phyloP scores from a whole-genome alignment of 2,329 filamentous ascomycete species.

The Zymoseptoria pseudotritici region DNA sequence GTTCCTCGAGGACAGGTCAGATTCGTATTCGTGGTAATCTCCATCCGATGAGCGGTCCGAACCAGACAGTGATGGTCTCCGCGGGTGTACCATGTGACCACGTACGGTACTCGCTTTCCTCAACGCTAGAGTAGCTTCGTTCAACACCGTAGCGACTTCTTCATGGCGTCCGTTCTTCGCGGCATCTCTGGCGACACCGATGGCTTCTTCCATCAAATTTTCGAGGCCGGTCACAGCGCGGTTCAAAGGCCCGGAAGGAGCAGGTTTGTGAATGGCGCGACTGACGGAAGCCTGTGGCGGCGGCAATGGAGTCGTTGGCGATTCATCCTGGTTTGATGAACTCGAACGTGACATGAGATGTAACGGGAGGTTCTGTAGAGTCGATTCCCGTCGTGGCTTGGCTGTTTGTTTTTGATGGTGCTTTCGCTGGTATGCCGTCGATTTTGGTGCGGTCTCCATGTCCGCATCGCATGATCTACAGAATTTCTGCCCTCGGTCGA shows the following conservation, averaged over 20 bases:
- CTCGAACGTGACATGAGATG: conserved; percentile 6
- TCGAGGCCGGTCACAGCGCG: conserved; percentile 35
- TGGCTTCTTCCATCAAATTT: conserved; percentile 37
- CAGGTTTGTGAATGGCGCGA: background rate
- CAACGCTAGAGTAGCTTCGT: conserved; percentile 32
- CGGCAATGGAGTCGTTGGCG: background rate
- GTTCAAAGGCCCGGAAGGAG: conserved; percentile 8
- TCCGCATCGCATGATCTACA: conserved; percentile 6
- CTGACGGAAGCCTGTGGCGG: background rate
- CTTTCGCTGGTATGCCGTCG: background rate
- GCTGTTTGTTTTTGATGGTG: background rate
- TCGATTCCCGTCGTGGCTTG: background rate
- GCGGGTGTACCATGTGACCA: conserved; percentile 7
- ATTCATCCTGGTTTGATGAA: conserved; percentile 6
- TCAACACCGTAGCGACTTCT: conserved; percentile 35
- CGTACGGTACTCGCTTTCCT: conserved; percentile 23
- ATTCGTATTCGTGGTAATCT: background rate
- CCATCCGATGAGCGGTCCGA: conserved; percentile 2
- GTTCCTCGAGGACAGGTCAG: background rate
- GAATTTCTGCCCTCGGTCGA: background rate
- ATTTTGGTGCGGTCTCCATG: background rate
- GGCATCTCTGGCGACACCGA: conserved; percentile 30
- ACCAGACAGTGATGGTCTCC: conserved; percentile 2
- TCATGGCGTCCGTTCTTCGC: conserved; percentile 27
- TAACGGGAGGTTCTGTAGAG: conserved; percentile 5